Conservation (phyloP, 495 filamentous ascomycete genomes). For the Saxophila tyrrhenica region DNA sequence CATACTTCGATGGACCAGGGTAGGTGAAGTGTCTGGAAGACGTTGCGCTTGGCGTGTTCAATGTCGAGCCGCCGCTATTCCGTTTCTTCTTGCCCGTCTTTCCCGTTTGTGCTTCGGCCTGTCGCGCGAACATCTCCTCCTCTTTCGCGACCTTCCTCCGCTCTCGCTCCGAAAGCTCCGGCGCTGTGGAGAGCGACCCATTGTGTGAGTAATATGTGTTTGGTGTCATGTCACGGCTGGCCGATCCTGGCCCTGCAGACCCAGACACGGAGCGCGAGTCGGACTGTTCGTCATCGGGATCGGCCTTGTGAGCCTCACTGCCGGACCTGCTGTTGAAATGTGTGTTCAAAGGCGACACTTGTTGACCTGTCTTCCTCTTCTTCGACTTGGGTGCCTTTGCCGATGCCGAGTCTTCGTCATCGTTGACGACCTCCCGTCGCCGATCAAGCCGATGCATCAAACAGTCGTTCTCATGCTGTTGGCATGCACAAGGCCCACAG, state of each 20-base stretch:
- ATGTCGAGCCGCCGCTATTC: constrained; percentile 41
- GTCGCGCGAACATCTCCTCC: constrained; percentile 60
- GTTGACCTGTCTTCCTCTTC: constrained; percentile 51
- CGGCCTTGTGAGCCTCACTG: constrained; percentile 47
- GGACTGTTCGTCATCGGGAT: constrained; percentile 41
- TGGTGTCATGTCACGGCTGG: constrained; percentile 75
- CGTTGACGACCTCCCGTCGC: constrained; percentile 1
- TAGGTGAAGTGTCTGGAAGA: constrained; percentile 16
- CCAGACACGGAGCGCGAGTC: constrained; percentile 61
- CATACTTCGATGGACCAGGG: background rate
- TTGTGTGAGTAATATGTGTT: constrained; percentile 37
- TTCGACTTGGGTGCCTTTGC: constrained; percentile 29
- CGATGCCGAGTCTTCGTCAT: constrained; percentile 35
- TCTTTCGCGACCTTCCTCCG: constrained; percentile 76
- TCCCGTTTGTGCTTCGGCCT: constrained; percentile 46
- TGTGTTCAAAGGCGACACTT: constrained; percentile 56
- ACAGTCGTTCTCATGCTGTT: constrained; percentile 46
- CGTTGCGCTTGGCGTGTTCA: constrained; percentile 28
- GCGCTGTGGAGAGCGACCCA: constrained; percentile 35
- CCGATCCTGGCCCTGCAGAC: constrained; percentile 38
- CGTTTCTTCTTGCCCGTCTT: constrained; percentile 44
- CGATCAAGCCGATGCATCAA: constrained; percentile 59
- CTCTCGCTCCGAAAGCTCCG: constrained; percentile 70
- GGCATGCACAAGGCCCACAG: constrained; percentile 82
- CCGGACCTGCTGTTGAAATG: constrained; percentile 67